Base-by-base conservation (phyloP, 1,139 yeast genomes). In the Candida neerlandica region DNA sequence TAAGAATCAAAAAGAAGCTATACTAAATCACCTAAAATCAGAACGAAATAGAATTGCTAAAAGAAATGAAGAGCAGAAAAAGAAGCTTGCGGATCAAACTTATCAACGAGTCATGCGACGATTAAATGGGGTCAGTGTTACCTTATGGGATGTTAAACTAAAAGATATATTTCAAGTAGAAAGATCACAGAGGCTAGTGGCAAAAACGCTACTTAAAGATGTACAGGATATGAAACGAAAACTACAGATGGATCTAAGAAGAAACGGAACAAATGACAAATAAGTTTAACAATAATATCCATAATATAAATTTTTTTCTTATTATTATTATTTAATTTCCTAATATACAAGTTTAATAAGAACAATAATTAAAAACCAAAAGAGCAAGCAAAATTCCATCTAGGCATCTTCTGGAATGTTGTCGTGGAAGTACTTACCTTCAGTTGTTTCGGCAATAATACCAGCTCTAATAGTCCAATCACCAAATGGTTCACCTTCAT, bases 351-450 rank as follows among this genome's bases (percentile, higher is more conserved):
- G 23, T 6, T 18, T 34, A 16, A 29, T 5, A 29, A 33, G 18
- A 33, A 33, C 18, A 33, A 41, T 14, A 41, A 41, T 30, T 7
- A 16, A 10, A n/a, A 18, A 11, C 12, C 30, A 30, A 12, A 12
- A 19, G 11, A 19, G 26, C 4, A 19, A 12, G 10, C n/a, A 23
- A 23, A 23, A 4, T 2, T 4, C 14, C 12, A 4, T 26, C 43
- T 62, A 78, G 42, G 86, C 87, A 50, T 86, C 92, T 66, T 88
- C 97, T 41, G 95, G 88, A 55, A 92, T 82, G 63, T 89, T 95
- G 54, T 92, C 97, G 77, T 95, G 96, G 89, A 94, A 92, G 67
- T 82, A 85, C 67, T 87, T 89, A 56, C 99, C 99, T 68, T 90
- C 96, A 44, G 82, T 71, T 33, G 98, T 92, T 55, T 92, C 95